Percentiles rank a stretch among this genome's conserved stretches.
These are phyloP conservation scores for Alternaria gaisen DNA, from an alignment of 2,329 filamentous ascomycete species.

Conservation along the genomic window DNA sequence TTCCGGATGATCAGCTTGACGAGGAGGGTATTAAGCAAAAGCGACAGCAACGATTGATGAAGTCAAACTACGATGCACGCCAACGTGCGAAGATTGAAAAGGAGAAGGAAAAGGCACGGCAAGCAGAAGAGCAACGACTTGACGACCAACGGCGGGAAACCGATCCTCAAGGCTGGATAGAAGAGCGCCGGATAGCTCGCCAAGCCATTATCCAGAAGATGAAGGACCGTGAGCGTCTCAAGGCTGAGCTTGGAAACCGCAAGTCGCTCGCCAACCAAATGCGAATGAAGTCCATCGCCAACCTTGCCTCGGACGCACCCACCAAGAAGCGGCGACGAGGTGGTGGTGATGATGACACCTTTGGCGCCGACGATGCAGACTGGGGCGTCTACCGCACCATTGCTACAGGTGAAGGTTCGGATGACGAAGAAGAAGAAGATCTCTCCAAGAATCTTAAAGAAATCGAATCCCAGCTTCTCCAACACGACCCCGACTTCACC, in stretches of 20 bases:
- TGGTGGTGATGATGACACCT: slow-evolving; percentile 91
- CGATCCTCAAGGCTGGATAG: slow-evolving; percentile 86
- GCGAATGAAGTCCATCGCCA: slow-evolving; percentile 97
- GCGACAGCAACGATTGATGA: slow-evolving; percentile 88
- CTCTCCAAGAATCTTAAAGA: slow-evolving; percentile 75
- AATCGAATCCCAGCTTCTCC: slow-evolving; percentile 84
- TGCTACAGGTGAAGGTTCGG: slow-evolving; percentile 79
- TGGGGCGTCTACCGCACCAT: slow-evolving; percentile 98
- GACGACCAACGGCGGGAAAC: slow-evolving; percentile 86
- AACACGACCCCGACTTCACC: slow-evolving; percentile 87
- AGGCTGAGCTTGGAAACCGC: slow-evolving; percentile 93
- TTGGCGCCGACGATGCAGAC: slow-evolving; percentile 96
- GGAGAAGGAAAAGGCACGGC: slow-evolving; percentile 85
- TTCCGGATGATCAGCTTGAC: slow-evolving; percentile 91
- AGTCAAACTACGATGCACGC: slow-evolving; percentile 92
- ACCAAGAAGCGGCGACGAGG: slow-evolving; percentile 83
- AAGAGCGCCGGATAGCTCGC: slow-evolving; percentile 79
- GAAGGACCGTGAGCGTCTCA: slow-evolving; percentile 91
- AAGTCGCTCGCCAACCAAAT: slow-evolving; percentile 96
- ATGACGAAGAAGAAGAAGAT: slow-evolving; percentile 94
- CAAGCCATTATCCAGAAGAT: slow-evolving; percentile 78
- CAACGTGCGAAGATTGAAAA: slow-evolving; percentile 96
- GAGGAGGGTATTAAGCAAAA: slow-evolving; percentile 93
- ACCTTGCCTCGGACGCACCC: slow-evolving; percentile 89
- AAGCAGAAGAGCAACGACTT: slow-evolving; percentile 81